Evolutionary conservation across 1,284 basidiomycete species (phyloP).

Genomic region (Puccinia triticina): DNA sequence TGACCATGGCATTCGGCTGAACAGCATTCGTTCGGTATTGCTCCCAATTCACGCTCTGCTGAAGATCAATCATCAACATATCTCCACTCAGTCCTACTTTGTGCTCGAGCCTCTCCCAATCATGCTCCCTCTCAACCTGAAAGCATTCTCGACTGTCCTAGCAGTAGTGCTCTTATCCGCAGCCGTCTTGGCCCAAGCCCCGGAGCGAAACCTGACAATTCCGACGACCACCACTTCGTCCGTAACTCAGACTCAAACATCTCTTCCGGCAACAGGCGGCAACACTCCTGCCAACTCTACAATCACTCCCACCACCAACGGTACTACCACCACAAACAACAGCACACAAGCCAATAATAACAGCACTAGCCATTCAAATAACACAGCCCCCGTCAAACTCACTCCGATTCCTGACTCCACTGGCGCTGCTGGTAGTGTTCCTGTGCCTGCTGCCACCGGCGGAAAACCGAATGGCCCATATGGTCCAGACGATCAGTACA

Average conservation of each 20-base stretch:
- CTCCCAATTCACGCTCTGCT: not conserved
- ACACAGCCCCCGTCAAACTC: conserved; percentile 15
- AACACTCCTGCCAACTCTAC: not conserved
- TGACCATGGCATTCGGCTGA: not conserved
- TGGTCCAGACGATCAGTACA: conserved; percentile 37
- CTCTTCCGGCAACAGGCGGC: not conserved
- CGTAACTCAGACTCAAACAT: not conserved
- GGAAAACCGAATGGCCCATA: conserved; percentile 34
- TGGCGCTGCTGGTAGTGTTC: conserved; percentile 11
- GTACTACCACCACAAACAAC: not conserved
- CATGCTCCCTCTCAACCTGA: conserved; percentile 1
- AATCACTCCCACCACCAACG: not conserved
- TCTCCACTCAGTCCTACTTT: not conserved
- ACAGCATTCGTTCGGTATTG: no score
- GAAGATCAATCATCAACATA: not conserved
- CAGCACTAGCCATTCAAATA: not conserved
- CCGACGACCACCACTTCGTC: conserved; percentile 2
- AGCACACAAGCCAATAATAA: conserved; percentile 12
- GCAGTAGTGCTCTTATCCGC: not conserved
- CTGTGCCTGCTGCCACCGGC: conserved; percentile 7
- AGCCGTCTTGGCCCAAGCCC: not conserved
- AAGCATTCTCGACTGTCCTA: not conserved
- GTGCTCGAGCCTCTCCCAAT: not conserved
- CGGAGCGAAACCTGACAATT: conserved; percentile 12
- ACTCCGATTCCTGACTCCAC: conserved; percentile 25